Conservation (phyloP, 306 rosid genomes). For the Vigna trinervia region DNA sequence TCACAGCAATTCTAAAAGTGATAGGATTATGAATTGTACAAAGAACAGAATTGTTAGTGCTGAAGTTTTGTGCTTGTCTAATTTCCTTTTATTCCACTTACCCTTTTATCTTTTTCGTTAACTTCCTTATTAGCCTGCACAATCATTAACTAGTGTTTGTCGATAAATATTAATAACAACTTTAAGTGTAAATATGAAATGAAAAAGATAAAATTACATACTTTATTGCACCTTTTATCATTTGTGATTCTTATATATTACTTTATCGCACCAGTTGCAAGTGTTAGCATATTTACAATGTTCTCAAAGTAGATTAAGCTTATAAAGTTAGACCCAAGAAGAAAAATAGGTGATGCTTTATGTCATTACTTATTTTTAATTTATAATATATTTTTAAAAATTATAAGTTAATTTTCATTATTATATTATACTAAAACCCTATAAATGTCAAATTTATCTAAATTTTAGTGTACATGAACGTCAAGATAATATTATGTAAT, state of each 20-base stretch:
- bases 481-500: not conserved
- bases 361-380: not conserved
- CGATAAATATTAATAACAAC: not conserved
- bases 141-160: not conserved
- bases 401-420: not conserved
- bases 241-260: not conserved
- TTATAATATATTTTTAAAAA: constrained; percentile 1
- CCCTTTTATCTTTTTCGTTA: not conserved
- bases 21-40: not conserved
- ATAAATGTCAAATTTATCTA: not conserved
- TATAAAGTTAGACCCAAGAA: not conserved
- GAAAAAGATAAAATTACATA: not conserved
- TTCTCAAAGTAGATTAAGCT: not conserved
- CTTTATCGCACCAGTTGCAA: not conserved
- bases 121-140: not conserved
- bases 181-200: constrained; percentile 1
- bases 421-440: not conserved
- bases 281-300: not conserved
- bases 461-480: not conserved
- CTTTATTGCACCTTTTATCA: not conserved
- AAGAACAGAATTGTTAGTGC: not conserved
- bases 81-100: not conserved
- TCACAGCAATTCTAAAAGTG: not conserved
- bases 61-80: not conserved
- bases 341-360: not conserved